These are phyloP conservation scores for Pyrus bretschneideri DNA, from an alignment of 306 rosid genomes.

Conservation along the genomic window DNA sequence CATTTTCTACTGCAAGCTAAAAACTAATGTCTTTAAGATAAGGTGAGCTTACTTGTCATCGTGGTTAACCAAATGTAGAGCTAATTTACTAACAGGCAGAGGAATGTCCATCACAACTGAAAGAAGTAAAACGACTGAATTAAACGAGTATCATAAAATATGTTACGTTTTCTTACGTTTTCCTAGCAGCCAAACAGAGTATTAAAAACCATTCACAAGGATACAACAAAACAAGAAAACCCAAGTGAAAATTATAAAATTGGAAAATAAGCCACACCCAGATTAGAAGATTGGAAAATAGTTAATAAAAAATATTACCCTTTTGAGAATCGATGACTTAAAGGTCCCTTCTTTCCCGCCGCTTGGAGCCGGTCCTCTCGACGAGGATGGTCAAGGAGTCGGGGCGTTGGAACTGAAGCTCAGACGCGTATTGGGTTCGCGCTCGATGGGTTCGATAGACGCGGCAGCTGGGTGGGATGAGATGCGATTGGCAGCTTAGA, in stretches of 20 bases:
- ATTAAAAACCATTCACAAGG: neutral
- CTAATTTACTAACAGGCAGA: slow-evolving; percentile 46
- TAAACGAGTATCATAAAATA: neutral
- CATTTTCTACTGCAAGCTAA: neutral
- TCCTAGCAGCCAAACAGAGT: neutral
- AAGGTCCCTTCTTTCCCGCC: neutral
- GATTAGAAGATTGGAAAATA: neutral
- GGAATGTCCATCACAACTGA: slow-evolving; percentile 44
- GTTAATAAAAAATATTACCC: neutral
- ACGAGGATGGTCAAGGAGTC: neutral
- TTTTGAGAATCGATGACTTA: neutral
- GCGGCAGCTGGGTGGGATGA: neutral
- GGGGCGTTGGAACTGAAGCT: neutral
- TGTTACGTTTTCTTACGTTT: neutral
- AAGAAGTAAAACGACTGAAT: neutral
- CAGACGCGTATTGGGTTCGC: neutral
- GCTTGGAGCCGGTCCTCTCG: neutral
- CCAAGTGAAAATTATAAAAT: neutral
- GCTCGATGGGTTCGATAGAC: neutral
- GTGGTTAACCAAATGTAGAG: slow-evolving; percentile 28
- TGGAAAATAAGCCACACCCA: neutral
- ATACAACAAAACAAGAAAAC: neutral
- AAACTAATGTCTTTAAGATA: neutral
- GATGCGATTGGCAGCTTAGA: neutral
- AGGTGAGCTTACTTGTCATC: slow-evolving; percentile 38